Evolutionary conservation across 2,329 filamentous ascomycete species (phyloP), one percentile per base, ranked within the genome.

Genomic region (Aspergillus hortae): DNA sequence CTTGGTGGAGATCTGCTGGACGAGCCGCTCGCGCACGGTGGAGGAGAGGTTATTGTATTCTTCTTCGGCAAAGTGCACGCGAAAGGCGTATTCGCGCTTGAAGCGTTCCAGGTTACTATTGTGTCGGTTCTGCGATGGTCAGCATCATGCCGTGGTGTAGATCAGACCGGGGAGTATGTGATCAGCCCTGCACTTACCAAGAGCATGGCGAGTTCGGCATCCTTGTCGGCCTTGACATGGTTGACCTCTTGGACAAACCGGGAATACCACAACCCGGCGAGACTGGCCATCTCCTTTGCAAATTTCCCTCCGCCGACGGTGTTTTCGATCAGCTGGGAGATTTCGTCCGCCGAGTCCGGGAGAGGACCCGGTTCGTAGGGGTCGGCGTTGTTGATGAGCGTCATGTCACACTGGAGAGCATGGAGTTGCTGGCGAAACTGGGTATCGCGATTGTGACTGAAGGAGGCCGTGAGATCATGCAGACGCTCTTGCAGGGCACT

Each of bases 391-490:
- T 90, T 86, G 59, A 96, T 90, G 43, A 95, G 80, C 53, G 83
- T 89, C 74, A 92, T 91, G 70, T 96, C 92, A 58, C 90, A 86
- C 73, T 96, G 92, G n/a, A 96, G 84, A 60, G 90, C 90, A 64
- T 94, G 87, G 2, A 96, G 81, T 72, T 96, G 90, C 59, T 94
- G 89, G 56, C 92, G 85, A 71, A 95, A 97, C 63, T 90, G 86
- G 56, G 82, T 78, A 70, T 96, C 90, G 58, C 89, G 83, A 66
- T 95, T 91, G 57, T 87, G 83, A 57, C 85, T 83, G 72, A 96
- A 92, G 59, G 86, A 85, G 49, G 87, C 84, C 49, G 87, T 85
- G 72, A 96, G 85, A 51, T 85, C 82, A 38, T 84, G 81, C 6
- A 96, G 82, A 57, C 88, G 87, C 55, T 96, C 91, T 60, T 86